Evolutionary conservation across 2,329 filamentous ascomycete genomes (phyloP).

Genomic region (Cytospora schulzeri): DNA sequence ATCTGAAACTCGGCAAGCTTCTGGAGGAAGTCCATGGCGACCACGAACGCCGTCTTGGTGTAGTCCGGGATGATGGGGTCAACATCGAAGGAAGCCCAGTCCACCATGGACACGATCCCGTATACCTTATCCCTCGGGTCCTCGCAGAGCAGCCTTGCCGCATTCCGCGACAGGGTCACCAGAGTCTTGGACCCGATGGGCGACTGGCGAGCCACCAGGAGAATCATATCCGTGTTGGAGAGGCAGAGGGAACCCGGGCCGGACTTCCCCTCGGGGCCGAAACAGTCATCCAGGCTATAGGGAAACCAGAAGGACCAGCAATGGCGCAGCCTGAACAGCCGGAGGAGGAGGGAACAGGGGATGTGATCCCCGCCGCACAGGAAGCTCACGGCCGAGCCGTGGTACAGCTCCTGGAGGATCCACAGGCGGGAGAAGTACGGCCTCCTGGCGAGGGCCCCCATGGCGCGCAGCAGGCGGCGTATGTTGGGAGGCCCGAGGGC

Average conservation of each 20-base stretch:
- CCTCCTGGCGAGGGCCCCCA: not conserved
- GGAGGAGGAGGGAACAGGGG: not conserved
- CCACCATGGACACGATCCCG: not conserved
- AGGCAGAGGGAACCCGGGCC: no score
- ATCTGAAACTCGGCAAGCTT: not conserved
- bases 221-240: no score
- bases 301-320: not conserved
- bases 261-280: no score
- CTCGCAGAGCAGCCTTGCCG: not conserved
- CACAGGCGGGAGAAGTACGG: constrained; percentile 3
- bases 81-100: not conserved
- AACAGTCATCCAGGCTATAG: not conserved
- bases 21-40: not conserved
- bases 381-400: not conserved
- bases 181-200: not conserved
- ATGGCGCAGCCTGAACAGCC: not conserved
- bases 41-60: not conserved
- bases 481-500: not conserved
- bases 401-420: constrained; percentile 1
- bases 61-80: not conserved
- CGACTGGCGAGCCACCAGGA: no score
- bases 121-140: not conserved
- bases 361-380: not conserved
- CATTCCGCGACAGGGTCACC: not conserved
- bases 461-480: not conserved